Evolutionary conservation across 148 eudicot species (phyloP).

Genomic region (Fagopyrum esculentum): DNA sequence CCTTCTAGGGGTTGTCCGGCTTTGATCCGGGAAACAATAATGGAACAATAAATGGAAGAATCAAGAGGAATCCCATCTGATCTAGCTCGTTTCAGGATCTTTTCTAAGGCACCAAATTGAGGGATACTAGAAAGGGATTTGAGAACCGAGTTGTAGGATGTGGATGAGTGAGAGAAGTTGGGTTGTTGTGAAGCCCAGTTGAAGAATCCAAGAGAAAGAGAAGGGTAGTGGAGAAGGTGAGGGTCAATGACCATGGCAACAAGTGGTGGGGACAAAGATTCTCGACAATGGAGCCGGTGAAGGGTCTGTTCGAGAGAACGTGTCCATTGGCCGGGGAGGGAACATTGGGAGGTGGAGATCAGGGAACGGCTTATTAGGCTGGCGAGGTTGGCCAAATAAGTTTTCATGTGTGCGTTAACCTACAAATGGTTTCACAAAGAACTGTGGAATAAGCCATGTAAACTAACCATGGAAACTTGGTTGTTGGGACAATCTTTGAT

Average conservation of each 20-base stretch:
- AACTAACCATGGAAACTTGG: no score
- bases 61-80: conserved; percentile 28
- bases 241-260: conserved; percentile 85
- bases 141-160: conserved; percentile 46
- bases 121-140: conserved; percentile 57
- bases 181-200: conserved; percentile 90
- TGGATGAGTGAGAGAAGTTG: conserved; percentile 49
- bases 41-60: conserved; percentile 29
- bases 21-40: conserved; percentile 32
- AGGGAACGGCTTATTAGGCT: conserved; percentile 47
- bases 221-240: conserved; percentile 60
- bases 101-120: conserved; percentile 44
- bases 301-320: conserved; percentile 62
- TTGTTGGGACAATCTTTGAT: no score
- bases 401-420: background rate
- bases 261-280: conserved; percentile 51
- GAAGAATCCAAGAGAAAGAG: conserved; percentile 82
- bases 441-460: background rate
- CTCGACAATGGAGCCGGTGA: conserved; percentile 49
- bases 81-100: conserved; percentile 42
- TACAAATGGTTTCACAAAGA: background rate
- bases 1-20: conserved; percentile 38
- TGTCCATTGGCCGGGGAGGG: conserved; percentile 40
- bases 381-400: conserved; percentile 25
- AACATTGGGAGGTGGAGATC: conserved; percentile 32